Evolutionary conservation across 169 alveolate genomes (phyloP), one percentile per base, ranked within the genome.

Genomic region (Ichthyophthirius multifiliis): DNA sequence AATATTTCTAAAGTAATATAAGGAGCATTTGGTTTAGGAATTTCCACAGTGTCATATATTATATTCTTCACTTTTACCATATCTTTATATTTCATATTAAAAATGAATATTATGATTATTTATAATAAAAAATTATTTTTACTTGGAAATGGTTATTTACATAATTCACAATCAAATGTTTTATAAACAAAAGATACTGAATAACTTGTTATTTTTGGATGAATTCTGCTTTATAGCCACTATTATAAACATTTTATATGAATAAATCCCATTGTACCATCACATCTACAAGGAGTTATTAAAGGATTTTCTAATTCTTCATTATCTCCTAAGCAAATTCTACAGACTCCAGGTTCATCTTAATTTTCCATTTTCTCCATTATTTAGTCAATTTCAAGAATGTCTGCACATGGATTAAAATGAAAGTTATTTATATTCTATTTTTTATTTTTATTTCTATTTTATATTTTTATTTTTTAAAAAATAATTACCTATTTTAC

Each of bases 241-340:
- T 83, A 75, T 55, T 91, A 74, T 63, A 93, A 84, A 79, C 97
- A 93, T 7, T 73, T 67, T 43, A 90, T 80, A 67, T 93, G 97
- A 20, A 65, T 71, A 48, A 44, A 46, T 81, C n/a, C 39, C 81
- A 27, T 47, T 47, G 55, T 64, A 34, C 86, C 86, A 73, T 48
- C 62, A 39, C 94, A 89, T 31, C 43, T 85, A 47, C 94, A 89
- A 6, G 94, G 94, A 35, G 86, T 82, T 30, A 89, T 74, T 20
- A 89, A 83, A 16, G 94, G 94, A 67, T 89, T 83, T 5, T 82
- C 92, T 16, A 44, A 47, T 43, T 65, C 46, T 41, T 71, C 45
- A 43, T 12, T 37, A 55, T 81, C 86, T 0, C 74, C 45, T 31
- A 71, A 71, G 5, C 86, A 71, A 39, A 71, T 46, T 62, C 76